Evolutionary conservation across 306 rosid genomes (phyloP).

Genomic region (Begonia fuchsioides): DNA sequence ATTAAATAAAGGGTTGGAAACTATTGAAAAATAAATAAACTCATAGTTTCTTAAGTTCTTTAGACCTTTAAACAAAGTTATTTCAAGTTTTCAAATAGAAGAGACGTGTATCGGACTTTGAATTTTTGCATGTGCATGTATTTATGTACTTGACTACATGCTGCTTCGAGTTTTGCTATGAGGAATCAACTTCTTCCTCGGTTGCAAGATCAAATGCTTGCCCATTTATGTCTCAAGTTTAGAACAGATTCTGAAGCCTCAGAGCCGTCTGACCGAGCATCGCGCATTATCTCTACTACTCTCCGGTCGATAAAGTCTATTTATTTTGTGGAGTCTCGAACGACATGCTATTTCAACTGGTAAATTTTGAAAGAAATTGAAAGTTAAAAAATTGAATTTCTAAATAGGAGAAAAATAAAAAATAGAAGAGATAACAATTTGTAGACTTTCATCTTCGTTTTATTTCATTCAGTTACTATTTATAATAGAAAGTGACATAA

Average conservation of each 20-base stretch:
- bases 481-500: no score
- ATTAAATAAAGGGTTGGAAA: no score
- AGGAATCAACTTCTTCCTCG: slow-evolving; percentile 73
- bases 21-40: no score
- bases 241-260: slow-evolving; percentile 94
- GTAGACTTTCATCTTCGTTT: no score
- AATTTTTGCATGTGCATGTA: no score
- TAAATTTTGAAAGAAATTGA: slow-evolving; percentile 8
- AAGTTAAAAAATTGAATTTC: not conserved
- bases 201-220: slow-evolving; percentile 90
- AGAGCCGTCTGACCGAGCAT: slow-evolving; percentile 87
- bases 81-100: no score
- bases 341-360: slow-evolving; percentile 86
- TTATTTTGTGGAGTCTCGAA: slow-evolving; percentile 76
- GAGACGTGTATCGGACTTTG: no score
- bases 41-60: no score
- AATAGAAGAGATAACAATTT: no score
- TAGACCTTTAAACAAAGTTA: no score
- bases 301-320: slow-evolving; percentile 61
- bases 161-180: slow-evolving; percentile 85
- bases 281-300: slow-evolving; percentile 72
- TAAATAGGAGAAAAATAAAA: no score
- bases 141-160: slow-evolving; percentile 20
- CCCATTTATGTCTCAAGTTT: slow-evolving; percentile 79
- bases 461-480: no score